These are phyloP conservation scores for Cicer bijugum DNA, from an alignment of 306 rosid species.

Conservation along the genomic window DNA sequence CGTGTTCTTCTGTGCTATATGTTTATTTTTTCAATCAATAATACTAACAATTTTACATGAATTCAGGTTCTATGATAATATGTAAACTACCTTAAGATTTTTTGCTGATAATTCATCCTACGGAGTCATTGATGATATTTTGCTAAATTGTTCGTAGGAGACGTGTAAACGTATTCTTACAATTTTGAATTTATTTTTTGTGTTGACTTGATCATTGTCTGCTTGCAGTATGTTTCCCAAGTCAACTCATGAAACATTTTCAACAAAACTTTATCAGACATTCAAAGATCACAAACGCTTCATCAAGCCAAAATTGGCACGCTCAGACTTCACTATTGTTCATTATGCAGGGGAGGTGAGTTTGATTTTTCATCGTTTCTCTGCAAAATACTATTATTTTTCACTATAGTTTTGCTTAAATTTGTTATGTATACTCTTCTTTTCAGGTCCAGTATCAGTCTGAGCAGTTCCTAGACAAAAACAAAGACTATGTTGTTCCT, in stretches of 20 bases:
- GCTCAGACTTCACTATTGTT: constrained; percentile 78
- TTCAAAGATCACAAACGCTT: constrained; percentile 89
- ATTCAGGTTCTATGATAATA: not conserved
- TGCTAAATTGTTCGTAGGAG: constrained; percentile 39
- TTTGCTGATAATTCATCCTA: constrained; percentile 41
- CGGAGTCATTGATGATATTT: constrained; percentile 32
- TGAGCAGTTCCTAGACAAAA: constrained; percentile 84
- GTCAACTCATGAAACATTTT: constrained; percentile 88
- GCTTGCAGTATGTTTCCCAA: constrained; percentile 86
- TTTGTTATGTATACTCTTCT: constrained; percentile 43
- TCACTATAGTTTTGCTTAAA: constrained; percentile 30
- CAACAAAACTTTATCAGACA: constrained; percentile 84
- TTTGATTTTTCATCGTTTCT: constrained; percentile 44
- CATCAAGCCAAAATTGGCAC: constrained; percentile 88
- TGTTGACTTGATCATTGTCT: constrained; percentile 41
- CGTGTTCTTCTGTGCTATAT: not conserved
- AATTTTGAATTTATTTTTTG: not conserved
- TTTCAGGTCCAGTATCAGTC: constrained; percentile 92
- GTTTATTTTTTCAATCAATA: not conserved
- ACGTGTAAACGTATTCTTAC: not conserved
- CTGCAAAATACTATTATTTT: constrained; percentile 34
- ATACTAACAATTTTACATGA: not conserved
- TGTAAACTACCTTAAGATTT: constrained; percentile 18
- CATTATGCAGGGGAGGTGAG: constrained; percentile 95
- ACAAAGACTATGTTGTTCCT: constrained; percentile 93